Base-by-base conservation (phyloP, 805 yeast species). In the Saccharomycopsis javanensis region DNA sequence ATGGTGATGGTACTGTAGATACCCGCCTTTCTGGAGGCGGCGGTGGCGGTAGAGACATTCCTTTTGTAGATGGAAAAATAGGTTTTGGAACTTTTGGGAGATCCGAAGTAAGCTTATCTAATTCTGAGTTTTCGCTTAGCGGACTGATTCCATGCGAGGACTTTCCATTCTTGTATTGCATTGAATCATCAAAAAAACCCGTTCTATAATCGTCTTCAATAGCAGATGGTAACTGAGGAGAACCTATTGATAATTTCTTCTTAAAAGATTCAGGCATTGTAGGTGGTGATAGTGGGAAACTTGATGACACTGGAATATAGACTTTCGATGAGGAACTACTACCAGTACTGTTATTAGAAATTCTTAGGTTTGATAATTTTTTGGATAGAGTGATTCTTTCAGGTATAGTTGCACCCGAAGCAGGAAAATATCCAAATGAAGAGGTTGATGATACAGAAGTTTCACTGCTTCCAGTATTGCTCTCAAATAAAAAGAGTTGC, bases 331-430 rank as follows among this genome's bases (percentile, higher is more conserved):
- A 42, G 8, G 25, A 13, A 45, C 54, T 58, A 3, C 55, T 50
- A 4, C 51, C 55, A 30, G 51, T 55, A 23, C 30, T 55, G 28
- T 50, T 55, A 20, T 53, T 55, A 10, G 58, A 16, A 10, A 58
- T 11, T 23, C 61, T 31, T 23, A 58, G 50, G 46, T 58, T 58
- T 27, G 61, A 58, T 13, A 58, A 35, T 37, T 58, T 58, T 31
- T 58, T 58, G 38, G 58, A 55, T 16, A 58, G 30, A 4, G 61
- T 58, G 8, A 58, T 15, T 37, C 61, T 7, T 5, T 58, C 61
- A 11, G 61, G 11, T 15, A 51, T 27, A 35, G 54, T 54, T 6
- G 60, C 46, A 18, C 50, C 34, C 15, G 54, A 38, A 31, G 60
- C 57, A 5, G 62, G 53, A 20, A 50, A 4, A 13, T 53, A 53